phyloP scores from a whole-genome alignment of 331 rosid genomes.

The Rhamnella rubrinervis region DNA sequence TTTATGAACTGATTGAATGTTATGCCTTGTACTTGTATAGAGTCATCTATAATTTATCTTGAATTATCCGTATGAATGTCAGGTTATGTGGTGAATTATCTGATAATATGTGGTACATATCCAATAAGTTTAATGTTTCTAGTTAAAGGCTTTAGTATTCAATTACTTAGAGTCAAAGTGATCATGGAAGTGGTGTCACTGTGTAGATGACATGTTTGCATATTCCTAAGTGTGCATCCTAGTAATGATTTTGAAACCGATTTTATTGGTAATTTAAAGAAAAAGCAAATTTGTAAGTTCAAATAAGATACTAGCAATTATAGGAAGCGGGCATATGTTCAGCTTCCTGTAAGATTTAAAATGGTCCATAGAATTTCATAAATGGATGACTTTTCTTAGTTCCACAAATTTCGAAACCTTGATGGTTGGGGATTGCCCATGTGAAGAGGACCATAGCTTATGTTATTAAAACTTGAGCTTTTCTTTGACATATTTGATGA shows the following conservation, averaged over 20 bases:
- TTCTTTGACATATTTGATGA: background rate
- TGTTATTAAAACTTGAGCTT: background rate
- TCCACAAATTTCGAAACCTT: background rate
- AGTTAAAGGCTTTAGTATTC: background rate
- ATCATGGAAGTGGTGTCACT: background rate
- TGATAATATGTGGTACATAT: constrained; percentile 5
- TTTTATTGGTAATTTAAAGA: background rate
- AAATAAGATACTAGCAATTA: constrained; percentile 6
- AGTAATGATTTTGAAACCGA: background rate
- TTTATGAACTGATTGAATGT: constrained; percentile 13
- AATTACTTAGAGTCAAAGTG: background rate
- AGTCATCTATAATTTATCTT: constrained; percentile 11
- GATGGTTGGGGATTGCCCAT: background rate
- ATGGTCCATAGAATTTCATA: background rate
- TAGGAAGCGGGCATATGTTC: constrained; percentile 1
- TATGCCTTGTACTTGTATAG: background rate
- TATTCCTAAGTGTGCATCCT: background rate
- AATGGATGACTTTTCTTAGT: background rate
- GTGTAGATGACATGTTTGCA: background rate
- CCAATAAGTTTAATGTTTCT: background rate
- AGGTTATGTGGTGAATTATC: constrained; percentile 5
- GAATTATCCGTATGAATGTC: constrained; percentile 3
- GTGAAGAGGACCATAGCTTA: background rate
- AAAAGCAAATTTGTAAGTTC: background rate
- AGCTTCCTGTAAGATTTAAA: constrained; percentile 10